Percentiles rank a stretch among this genome's conserved stretches.
phyloP scores from a whole-genome alignment of 2,329 filamentous ascomycete species.

The Lecanicillium sp. region DNA sequence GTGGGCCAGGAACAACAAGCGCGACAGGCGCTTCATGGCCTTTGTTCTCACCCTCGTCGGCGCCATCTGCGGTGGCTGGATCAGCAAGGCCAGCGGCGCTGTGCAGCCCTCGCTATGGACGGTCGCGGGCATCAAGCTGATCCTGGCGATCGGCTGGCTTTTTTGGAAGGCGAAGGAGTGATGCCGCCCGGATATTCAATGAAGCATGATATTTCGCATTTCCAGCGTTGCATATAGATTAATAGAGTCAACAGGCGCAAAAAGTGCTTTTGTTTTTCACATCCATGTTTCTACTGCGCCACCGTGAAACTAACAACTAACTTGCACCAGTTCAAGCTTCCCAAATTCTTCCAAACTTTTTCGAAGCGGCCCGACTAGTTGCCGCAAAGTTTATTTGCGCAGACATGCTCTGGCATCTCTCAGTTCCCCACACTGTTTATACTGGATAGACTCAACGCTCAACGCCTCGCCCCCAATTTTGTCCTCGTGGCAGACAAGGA shows the following conservation, averaged over 20 bases:
- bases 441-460: too few relatives aligned
- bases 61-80: conserved; percentile 43
- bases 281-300: too few relatives aligned
- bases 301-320: too few relatives aligned
- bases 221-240: conserved; percentile 13
- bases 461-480: too few relatives aligned
- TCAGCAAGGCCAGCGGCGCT: conserved; percentile 36
- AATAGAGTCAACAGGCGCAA: conserved; percentile 7
- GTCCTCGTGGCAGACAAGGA: too few relatives aligned
- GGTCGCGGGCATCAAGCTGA: conserved; percentile 38
- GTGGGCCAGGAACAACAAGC: conserved; percentile 38
- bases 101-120: conserved; percentile 40
- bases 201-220: neutral
- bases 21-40: conserved; percentile 41
- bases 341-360: too few relatives aligned
- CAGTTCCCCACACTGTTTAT: too few relatives aligned
- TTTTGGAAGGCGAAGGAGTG: conserved; percentile 24
- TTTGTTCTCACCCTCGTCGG: conserved; percentile 41
- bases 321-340: too few relatives aligned
- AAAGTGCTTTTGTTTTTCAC: neutral
- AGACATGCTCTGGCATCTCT: too few relatives aligned
- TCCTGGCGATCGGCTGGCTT: conserved; percentile 31
- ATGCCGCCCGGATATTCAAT: neutral
- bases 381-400: too few relatives aligned
- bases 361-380: too few relatives aligned